These are phyloP conservation scores for Aspergillus chevalieri DNA, from an alignment of 2,329 filamentous ascomycete species.

Conservation along the genomic window DNA sequence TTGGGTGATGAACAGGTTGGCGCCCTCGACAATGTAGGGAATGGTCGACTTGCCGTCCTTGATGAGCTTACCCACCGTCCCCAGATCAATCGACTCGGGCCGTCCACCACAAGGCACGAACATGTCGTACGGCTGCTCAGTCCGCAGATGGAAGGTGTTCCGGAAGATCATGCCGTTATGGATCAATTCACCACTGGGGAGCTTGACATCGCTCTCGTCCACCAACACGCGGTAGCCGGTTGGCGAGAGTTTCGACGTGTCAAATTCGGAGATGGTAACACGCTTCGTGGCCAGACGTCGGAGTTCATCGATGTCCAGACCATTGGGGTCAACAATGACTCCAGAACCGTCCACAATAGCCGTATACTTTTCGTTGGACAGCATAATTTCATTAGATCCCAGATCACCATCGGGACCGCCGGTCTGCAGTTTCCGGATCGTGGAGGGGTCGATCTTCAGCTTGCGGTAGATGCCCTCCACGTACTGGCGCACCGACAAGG, in stretches of 20 bases:
- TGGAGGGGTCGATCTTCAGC: constrained; percentile 77
- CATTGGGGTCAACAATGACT: constrained; percentile 87
- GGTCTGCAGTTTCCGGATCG: constrained; percentile 90
- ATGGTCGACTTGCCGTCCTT: constrained; percentile 79
- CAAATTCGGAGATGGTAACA: constrained; percentile 84
- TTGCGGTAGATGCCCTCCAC: constrained; percentile 97
- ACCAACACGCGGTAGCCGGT: constrained; percentile 88
- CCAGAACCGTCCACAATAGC: constrained; percentile 94
- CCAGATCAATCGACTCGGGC: constrained; percentile 91
- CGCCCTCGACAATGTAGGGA: constrained; percentile 94
- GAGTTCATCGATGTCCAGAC: constrained; percentile 78
- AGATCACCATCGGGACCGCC: constrained; percentile 95
- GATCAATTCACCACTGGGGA: constrained; percentile 80
- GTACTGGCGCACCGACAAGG: constrained; percentile 90
- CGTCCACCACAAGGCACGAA: constrained; percentile 97
- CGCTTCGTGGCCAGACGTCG: constrained; percentile 76
- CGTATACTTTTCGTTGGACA: constrained; percentile 92
- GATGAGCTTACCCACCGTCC: constrained; percentile 80
- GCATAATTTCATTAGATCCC: constrained; percentile 94
- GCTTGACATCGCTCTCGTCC: constrained; percentile 81
- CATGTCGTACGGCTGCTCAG: constrained; percentile 68
- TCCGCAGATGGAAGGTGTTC: constrained; percentile 91
- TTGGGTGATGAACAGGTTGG: constrained; percentile 97
- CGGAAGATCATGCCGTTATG: constrained; percentile 92
- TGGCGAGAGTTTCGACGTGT: constrained; percentile 74